phyloP scores from a whole-genome alignment of 2,329 filamentous ascomycete genomes.

The Escovopsis weberi region DNA sequence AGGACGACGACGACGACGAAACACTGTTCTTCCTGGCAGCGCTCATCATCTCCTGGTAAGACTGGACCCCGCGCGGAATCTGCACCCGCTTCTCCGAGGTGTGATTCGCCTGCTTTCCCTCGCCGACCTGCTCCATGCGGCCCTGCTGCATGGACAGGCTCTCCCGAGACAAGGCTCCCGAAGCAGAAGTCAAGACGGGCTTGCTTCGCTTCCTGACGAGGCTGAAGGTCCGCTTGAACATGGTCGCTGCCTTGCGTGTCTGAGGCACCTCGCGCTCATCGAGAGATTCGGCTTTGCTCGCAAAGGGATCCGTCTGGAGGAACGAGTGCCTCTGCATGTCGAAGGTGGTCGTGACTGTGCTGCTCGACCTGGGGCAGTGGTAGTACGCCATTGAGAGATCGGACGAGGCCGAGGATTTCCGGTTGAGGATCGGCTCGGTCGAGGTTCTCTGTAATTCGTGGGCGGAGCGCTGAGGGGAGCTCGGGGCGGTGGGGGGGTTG shows the following conservation, averaged over 20 bases:
- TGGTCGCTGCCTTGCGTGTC: slow-evolving; percentile 28
- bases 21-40: slow-evolving; percentile 26
- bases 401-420: slow-evolving; percentile 19
- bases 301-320: slow-evolving; percentile 40
- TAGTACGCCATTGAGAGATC: slow-evolving; percentile 18
- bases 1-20: slow-evolving; percentile 5
- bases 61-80: slow-evolving; percentile 18
- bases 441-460: slow-evolving; percentile 16
- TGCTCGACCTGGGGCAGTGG: slow-evolving; percentile 29
- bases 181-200: slow-evolving; percentile 26
- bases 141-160: slow-evolving; percentile 13
- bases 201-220: slow-evolving; percentile 41
- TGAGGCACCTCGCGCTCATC: slow-evolving; percentile 17
- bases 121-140: slow-evolving; percentile 21
- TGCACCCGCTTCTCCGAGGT: slow-evolving; percentile 12
- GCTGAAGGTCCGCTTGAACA: slow-evolving; percentile 40
- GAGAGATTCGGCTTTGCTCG: slow-evolving; percentile 12
- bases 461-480: slow-evolving; percentile 16
- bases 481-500: slow-evolving; percentile 11
- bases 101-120: slow-evolving; percentile 15
- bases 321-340: slow-evolving; percentile 30
- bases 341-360: slow-evolving; percentile 23
- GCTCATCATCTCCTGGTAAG: slow-evolving; percentile 33
- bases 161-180: slow-evolving; percentile 21
- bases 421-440: slow-evolving; percentile 17